Conservation (phyloP, 306 rosid genomes). For the Rosa persica region DNA sequence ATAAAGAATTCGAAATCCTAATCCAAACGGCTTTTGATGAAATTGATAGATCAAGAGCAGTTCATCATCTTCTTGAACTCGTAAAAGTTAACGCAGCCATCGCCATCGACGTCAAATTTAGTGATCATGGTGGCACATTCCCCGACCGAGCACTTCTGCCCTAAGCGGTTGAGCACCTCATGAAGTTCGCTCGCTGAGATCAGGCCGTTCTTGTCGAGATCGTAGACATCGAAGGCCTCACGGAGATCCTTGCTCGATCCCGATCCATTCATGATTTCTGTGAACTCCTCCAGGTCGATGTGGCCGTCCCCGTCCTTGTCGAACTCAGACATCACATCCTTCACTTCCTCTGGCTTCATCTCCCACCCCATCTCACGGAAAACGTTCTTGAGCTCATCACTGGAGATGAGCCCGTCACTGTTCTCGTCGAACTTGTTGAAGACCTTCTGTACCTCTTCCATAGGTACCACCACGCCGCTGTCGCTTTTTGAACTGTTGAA, state of each 20-base stretch:
- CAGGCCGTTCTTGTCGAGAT: conserved; percentile 75
- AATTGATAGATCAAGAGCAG: background rate
- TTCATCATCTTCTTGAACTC: conserved; percentile 96
- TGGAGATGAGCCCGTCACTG: conserved; percentile 82
- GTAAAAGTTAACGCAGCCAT: conserved; percentile 75
- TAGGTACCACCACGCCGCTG: conserved; percentile 19
- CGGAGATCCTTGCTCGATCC: conserved; percentile 49
- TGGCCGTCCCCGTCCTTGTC: conserved; percentile 82
- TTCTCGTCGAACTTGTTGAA: conserved; percentile 86
- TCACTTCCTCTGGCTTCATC: conserved; percentile 52
- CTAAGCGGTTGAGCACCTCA: conserved; percentile 57
- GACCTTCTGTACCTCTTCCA: conserved; percentile 58
- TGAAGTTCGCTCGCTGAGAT: conserved; percentile 70
- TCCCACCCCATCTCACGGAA: conserved; percentile 54
- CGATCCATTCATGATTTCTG: conserved; percentile 43
- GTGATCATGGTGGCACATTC: conserved; percentile 75
- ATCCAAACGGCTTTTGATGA: background rate
- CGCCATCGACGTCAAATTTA: conserved; percentile 77
- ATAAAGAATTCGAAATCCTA: background rate
- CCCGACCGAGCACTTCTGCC: conserved; percentile 64
- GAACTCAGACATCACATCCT: conserved; percentile 60
- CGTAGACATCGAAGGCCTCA: conserved; percentile 87
- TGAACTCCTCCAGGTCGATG: conserved; percentile 73
- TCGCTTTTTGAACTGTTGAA: background rate
- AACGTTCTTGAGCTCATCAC: conserved; percentile 53